Evolutionary conservation across 1,284 basidiomycete genomes (phyloP).

Genomic region (Irpex lacteus): DNA sequence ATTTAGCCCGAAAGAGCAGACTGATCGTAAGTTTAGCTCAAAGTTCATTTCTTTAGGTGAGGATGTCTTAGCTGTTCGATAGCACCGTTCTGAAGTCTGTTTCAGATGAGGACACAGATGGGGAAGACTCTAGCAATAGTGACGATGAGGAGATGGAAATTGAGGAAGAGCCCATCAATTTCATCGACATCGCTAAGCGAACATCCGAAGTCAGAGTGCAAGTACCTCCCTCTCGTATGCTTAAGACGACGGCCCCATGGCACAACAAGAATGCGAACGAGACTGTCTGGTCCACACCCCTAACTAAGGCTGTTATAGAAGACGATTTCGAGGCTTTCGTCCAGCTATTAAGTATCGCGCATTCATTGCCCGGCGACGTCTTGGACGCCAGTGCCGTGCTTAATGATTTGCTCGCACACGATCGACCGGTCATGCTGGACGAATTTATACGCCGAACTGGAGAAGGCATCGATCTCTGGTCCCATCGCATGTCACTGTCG

Average conservation of each 20-base stretch:
- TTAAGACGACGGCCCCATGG: conserved; percentile 22
- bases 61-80: conserved; percentile 3
- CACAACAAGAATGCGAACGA: conserved; percentile 11
- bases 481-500: background rate
- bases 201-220: conserved; percentile 40
- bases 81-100: background rate
- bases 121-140: conserved; percentile 16
- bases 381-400: conserved; percentile 19
- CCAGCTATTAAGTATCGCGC: conserved; percentile 42
- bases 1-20: conserved; percentile 38
- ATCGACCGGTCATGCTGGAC: conserved; percentile 48
- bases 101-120: conserved; percentile 1
- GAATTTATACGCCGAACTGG: conserved; percentile 53
- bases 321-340: conserved; percentile 52
- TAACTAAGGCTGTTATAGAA: conserved; percentile 37
- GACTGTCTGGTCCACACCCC: conserved; percentile 9
- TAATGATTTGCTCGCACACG: conserved; percentile 31
- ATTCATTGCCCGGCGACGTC: conserved; percentile 22
- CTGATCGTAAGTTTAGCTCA: conserved; percentile 30
- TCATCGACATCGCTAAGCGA: conserved; percentile 49
- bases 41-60: conserved; percentile 35
- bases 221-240: conserved; percentile 35
- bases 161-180: conserved; percentile 36
- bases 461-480: conserved; percentile 35
- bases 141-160: conserved; percentile 29